Evolutionary conservation across 805 yeast genomes (phyloP), one percentile per base, ranked within the genome.

Genomic region (Grigorovia yakushimaensis): DNA sequence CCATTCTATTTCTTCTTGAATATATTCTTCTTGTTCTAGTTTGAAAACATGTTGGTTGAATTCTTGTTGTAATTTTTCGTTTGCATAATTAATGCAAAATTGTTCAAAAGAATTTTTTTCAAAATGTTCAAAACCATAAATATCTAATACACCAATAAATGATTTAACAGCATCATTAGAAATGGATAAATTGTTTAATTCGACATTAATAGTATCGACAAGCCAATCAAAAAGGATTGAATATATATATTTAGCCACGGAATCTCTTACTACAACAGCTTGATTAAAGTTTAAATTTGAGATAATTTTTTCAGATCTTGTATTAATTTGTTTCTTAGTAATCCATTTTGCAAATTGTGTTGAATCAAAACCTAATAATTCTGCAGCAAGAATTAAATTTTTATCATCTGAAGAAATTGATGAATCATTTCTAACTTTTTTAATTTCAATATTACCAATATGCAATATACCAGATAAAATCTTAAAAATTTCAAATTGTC

Each of bases 31-130:
- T 71, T 93, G 98, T 63, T 91, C 98, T 52, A 93, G 76, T 64
- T 93, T 93, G 78, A 91, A 91, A 46, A 93, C 97, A 61, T 93
- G 98, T 69, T 88, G 97, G 60, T 89, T 93, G 68, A 91, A 91
- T 65, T 91, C 97, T 67, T 91, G 98, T 68, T 91, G 98, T 57
- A 91, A 75, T 68, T 91, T 91, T 71, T 91, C 98, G 67, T 91
- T 91, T 40, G 98, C 97, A 65, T 91, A 91, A 64, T 91, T 91
- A 69, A 91, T 91, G 70, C 98, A 91, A 67, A 91, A 91, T 67
- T 91, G 98, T 68, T 91, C 98, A 59, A 91, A 91, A 8, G 97
- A 88, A 68, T 91, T 91, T 60, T 78, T 82, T 56, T 87, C 89
- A 65, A 91, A 91, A 67, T 91, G 97, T 68, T 91, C 98, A 66